Base-by-base conservation (phyloP, 2,329 filamentous ascomycete species). In the Pseudocercospora vitis region DNA sequence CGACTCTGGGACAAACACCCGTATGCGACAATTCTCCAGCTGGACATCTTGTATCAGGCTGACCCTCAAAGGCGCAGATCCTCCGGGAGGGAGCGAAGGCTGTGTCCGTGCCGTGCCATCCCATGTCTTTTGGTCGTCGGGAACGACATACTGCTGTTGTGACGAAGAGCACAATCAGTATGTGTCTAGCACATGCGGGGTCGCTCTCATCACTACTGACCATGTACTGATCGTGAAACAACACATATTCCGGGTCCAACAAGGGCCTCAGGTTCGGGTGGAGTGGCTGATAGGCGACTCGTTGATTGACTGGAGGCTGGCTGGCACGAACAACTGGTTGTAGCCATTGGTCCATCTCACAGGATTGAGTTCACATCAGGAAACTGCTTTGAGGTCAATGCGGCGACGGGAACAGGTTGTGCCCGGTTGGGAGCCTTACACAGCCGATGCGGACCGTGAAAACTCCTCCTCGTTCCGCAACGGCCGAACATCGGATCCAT, bases 221-320 rank as follows among this genome's bases (percentile, higher is more conserved):
- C 48, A 59, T 52, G 37, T 50, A 52, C 21, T 24, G 50, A 14
- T 61, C 59, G 32, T 61, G 57, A 42, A 57, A 61, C 21, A 48
- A 48, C 19, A 59, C 57, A 48, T 61, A 61, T 44, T 61, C 56
- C 12, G 57, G 57, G 31, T 61, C 59, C 16, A 61, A 26, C 7
- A 55, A 44, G 7, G 47, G 42, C n/a, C 56, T 39, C 6, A 61
- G 57, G 39, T 21, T 42, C 12, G 54, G 57, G 28, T 61, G 50
- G 5, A 61, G 45, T 3, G 57, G 59, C 48, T 61, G 57, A 16
- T 55, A 44, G 24, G 44, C 44, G 3, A 23, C 26, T 23, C 14
- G 28, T 18, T 42, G 42, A 23, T 44, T 32, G 12, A 44, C 47
- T 18, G 52, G 52, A 29, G 52, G 28, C 11, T 12, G 26, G 44